Evolutionary conservation across 805 yeast genomes (phyloP), one percentile per base, ranked within the genome.

Genomic region (Sungouiozyma ichnusensis): DNA sequence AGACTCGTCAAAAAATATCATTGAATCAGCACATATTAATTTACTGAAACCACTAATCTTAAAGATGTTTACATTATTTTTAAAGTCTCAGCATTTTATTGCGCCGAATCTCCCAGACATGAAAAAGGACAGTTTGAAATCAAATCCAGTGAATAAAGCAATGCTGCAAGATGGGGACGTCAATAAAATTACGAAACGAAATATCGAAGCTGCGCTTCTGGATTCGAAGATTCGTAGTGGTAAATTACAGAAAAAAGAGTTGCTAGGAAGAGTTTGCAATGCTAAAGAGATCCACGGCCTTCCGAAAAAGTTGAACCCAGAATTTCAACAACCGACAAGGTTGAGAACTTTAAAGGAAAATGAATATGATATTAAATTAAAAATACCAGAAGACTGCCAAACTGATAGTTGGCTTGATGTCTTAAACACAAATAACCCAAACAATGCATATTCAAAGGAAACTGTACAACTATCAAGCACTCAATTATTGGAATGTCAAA

Each of bases 1-100:
- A 44, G 67, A 65, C 43, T 67, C 72, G 0, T 46, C 62, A 3
- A 71, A 69, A 43, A 36, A 32, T 0, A 57, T 69, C 16, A 48
- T 45, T 6, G 35, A 40, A 1, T 51, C 67, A 1, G 51, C 60
- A 16, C 48, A 54, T 17, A 39, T 60, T 13, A 49, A 52, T 3
- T 44, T 60, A 2, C 42, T 68, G 1, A 44, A 52, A 8, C 58
- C 66, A 1, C 50, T 72, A 49, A 42, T 68, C 1, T 14, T 51
- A 5, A 64, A 57, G 41, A 48, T 61, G 1, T 44, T 68, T 11
- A 50, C 49, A 15, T 48, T 54, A 1, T 68, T 65, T 39, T 44
- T 62, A 19, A 48, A 45, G 14, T 35, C 40, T 9, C 55, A 51
- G 36, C 59, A 58, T 1, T 58, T 53, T 20, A n/a, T 17, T 13